Evolutionary conservation across 2,329 filamentous ascomycete genomes (phyloP).

Genomic region (Mycogone perniciosa): DNA sequence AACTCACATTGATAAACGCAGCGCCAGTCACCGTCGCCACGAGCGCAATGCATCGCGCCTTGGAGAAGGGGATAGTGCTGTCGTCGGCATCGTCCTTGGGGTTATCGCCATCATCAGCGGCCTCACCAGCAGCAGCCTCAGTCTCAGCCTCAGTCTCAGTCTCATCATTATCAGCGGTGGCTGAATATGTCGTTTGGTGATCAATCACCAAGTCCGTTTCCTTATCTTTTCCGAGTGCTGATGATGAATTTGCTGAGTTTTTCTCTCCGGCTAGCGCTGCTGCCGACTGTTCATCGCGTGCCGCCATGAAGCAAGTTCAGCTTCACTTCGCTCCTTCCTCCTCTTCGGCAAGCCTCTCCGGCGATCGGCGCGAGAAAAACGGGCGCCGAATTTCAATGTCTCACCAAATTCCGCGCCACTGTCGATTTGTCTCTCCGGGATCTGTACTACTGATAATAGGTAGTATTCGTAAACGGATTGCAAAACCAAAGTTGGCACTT

Average conservation of each 20-base stretch:
- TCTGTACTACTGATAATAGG: no score
- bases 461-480: no score
- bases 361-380: no score
- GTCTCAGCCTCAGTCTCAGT: no score
- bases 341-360: background rate
- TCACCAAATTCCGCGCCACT: no score
- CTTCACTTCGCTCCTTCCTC: background rate
- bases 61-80: constrained; percentile 36
- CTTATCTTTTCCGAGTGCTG: background rate
- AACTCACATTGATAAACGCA: constrained; percentile 47
- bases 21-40: constrained; percentile 50
- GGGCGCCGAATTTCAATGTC: no score
- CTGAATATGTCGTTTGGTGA: no score
- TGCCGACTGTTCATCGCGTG: background rate
- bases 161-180: no score
- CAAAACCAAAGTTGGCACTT: no score
- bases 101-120: background rate
- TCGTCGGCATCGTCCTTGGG: constrained; percentile 18
- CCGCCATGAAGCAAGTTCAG: background rate
- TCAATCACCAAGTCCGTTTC: no score
- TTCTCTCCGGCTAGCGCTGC: background rate
- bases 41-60: constrained; percentile 46
- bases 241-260: background rate
- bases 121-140: no score
- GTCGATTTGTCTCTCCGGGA: no score